Base-by-base conservation (phyloP, 2,329 filamentous ascomycete species). In the Colletotrichum sojae region DNA sequence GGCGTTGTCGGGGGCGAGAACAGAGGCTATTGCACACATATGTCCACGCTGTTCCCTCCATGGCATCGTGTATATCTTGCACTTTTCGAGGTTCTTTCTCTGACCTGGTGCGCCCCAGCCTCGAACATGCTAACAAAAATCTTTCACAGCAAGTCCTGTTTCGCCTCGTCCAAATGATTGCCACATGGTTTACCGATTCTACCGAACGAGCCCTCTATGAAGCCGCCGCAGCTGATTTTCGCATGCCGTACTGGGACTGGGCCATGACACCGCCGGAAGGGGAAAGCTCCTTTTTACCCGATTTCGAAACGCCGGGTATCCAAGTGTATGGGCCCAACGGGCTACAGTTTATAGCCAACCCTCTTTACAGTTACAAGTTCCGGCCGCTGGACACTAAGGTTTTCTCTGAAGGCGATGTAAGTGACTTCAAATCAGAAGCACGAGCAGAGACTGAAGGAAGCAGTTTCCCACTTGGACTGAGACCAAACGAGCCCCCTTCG, bases 51-150 rank as follows among this genome's bases (percentile, higher is more conserved):
- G 16, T 96, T 97, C 77, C 89, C 91, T 46, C 87, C 90, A 46
- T 97, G 94, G 94, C 94, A 97, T 83, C 88, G 94, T 57, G 92
- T 93, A 1, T 97, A 95, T 78, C 83, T 96, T 67, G 86, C 84
- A 36, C 78, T 89, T 58, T 88, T 88, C 66, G 88, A 90, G 83
- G 88, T 87, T 70, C 76, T 45, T 2, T 10, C 31, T 36, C 31
- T 36, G 31, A 3, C 31, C 8, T 10, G 31, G 13, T 9, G 9
- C 39, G 31, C 13, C 6, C 27, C 25, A 22, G 39, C 15, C 36
- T 20, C 20, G 10, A 20, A 5, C 45, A 18, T n/a, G 15, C 27
- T 45, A n/a, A 39, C 51, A 61, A 31, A 31, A 58, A 36, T 8
- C 45, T 52, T 13, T 20, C 10, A 13, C 70, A 83, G 81, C 82